A percentile compares a stretch with the other conserved stretches of the same genome.
Evolutionary conservation across 1,139 yeast genomes (phyloP).

Genomic region (Taphrina deformans): DNA sequence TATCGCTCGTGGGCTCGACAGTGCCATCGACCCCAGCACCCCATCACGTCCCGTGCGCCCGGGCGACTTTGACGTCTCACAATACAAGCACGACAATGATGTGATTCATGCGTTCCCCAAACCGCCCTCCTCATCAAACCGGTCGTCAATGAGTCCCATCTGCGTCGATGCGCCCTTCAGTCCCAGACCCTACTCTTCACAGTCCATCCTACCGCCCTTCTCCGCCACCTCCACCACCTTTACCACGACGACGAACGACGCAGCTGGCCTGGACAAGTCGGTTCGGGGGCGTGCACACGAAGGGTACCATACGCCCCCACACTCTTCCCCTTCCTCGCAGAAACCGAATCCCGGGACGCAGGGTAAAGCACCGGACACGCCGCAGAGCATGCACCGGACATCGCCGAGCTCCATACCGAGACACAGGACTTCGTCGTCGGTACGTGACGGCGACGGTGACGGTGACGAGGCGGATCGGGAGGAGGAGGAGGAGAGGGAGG

Average conservation of each 20-base stretch:
- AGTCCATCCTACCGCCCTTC: constrained; percentile 5
- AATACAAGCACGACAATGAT: not conserved
- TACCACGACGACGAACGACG: not conserved
- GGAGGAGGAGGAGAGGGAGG: not conserved
- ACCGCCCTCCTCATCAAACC: not conserved
- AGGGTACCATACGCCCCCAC: constrained; percentile 7
- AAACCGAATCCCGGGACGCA: not conserved
- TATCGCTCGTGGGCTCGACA: not conserved
- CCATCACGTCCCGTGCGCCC: constrained; percentile 17
- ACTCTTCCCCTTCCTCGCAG: constrained; percentile 4
- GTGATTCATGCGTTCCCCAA: not conserved
- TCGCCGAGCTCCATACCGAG: not conserved
- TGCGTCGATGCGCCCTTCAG: constrained; percentile 15
- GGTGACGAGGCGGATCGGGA: not conserved
- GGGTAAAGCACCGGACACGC: not conserved
- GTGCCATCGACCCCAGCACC: not conserved
- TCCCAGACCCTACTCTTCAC: constrained; percentile 20
- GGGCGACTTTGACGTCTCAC: too few relatives aligned
- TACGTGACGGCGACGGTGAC: not conserved
- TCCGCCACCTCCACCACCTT: not conserved
- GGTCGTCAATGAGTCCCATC: not conserved
- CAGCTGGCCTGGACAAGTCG: not conserved
- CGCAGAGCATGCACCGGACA: not conserved
- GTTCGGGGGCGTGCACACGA: not conserved
- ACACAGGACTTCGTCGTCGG: too few relatives aligned